phyloP scores from a whole-genome alignment of 805 yeast genomes.

The Wickerhamiella cacticola region DNA sequence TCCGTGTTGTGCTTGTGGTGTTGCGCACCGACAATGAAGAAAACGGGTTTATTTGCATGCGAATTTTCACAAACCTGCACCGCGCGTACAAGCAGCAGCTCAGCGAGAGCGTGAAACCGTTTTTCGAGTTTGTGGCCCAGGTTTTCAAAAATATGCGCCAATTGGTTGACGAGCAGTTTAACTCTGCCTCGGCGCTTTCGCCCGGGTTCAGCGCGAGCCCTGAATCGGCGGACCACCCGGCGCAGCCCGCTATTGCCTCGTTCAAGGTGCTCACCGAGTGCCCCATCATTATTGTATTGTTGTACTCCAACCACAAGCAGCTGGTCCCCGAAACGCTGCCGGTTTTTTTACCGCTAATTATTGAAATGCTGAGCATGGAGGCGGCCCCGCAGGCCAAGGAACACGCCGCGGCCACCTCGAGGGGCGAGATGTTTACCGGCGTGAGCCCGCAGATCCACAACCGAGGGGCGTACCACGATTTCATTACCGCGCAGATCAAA shows the following conservation, averaged over 20 bases:
- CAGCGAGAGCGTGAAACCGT: conserved; percentile 61
- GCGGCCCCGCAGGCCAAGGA: conserved; percentile 71
- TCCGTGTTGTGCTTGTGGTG: conserved; percentile 46
- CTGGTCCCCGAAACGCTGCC: conserved; percentile 61
- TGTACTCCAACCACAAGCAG: conserved; percentile 76
- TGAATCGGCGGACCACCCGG: conserved; percentile 2
- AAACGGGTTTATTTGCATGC: conserved; percentile 85
- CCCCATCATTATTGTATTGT: conserved; percentile 90
- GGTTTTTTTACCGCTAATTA: conserved; percentile 66
- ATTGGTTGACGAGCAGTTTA: conserved; percentile 61
- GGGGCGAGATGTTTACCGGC: conserved; percentile 50
- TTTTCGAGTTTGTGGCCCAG: conserved; percentile 59
- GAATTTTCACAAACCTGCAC: conserved; percentile 72
- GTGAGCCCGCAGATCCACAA: conserved; percentile 67
- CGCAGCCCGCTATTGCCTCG: conserved; percentile 61
- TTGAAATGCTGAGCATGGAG: conserved; percentile 60
- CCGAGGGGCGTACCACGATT: conserved; percentile 72
- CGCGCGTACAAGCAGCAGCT: conserved; percentile 64
- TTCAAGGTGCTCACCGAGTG: conserved; percentile 91
- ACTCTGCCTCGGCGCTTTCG: conserved; percentile 16
- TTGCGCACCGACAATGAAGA: conserved; percentile 81
- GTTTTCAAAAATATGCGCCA: conserved; percentile 71
- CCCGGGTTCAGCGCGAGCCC: conserved; percentile 5
- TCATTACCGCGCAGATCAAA: conserved; percentile 85
- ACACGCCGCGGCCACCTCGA: conserved; percentile 43